Percentiles rank a stretch among this genome's conserved stretches.
Evolutionary conservation across 306 rosid genomes (phyloP).

Genomic region (Comarum palustre): DNA sequence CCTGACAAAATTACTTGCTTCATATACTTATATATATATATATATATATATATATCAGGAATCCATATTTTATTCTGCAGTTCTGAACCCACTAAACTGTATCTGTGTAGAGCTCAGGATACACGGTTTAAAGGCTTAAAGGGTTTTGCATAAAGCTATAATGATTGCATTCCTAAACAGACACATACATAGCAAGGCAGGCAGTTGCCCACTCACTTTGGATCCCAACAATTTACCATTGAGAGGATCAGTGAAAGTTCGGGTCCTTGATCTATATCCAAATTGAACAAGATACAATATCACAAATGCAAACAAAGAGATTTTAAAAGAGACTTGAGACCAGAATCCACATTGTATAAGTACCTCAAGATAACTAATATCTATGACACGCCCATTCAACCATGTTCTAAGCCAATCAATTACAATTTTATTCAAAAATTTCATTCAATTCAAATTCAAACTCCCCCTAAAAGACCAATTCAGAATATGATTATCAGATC

Average conservation of each 20-base stretch:
- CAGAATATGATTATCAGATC: too few relatives aligned
- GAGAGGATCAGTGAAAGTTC: constrained; percentile 1
- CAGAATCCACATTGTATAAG: too few relatives aligned
- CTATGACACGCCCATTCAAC: too few relatives aligned
- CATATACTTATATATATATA: background rate
- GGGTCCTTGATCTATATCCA: background rate
- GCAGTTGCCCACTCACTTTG: constrained; percentile 24
- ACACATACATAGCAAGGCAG: constrained; percentile 14
- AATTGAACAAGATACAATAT: background rate
- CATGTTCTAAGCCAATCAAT: too few relatives aligned
- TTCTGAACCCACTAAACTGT: constrained; percentile 23
- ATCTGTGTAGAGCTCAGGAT: constrained; percentile 38
- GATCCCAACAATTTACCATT: background rate
- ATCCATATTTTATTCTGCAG: background rate
- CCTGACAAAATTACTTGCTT: too few relatives aligned
- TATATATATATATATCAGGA: background rate
- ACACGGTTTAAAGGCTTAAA: constrained; percentile 19
- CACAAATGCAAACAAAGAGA: background rate
- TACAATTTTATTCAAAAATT: too few relatives aligned
- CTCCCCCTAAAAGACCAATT: too few relatives aligned
- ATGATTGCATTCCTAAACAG: constrained; percentile 29
- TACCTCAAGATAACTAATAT: too few relatives aligned
- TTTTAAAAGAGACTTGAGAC: background rate
- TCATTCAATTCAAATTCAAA: too few relatives aligned
- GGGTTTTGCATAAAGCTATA: constrained; percentile 28